phyloP scores from a whole-genome alignment of 495 filamentous ascomycete genomes.

The Immersiella caudata region DNA sequence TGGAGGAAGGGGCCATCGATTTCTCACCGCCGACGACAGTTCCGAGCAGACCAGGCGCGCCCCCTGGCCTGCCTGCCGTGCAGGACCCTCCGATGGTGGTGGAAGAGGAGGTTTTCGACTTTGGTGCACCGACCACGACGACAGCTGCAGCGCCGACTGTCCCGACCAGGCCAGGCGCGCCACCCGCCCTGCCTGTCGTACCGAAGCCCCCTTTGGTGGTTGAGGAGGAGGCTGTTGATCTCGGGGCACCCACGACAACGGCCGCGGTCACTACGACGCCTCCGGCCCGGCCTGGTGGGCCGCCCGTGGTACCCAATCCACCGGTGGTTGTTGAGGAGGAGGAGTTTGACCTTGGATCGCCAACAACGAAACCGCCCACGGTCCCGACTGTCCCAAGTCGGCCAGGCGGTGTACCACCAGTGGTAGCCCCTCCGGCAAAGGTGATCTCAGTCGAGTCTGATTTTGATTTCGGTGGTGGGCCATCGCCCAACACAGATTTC shows the following conservation, averaged over 20 bases:
- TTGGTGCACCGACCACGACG: neutral
- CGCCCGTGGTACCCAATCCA: neutral
- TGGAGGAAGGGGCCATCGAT: neutral
- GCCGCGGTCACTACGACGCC: neutral
- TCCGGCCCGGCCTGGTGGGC: neutral
- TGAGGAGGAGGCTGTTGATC: neutral
- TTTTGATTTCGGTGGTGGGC: conserved; percentile 11
- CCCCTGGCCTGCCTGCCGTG: neutral
- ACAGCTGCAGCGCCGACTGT: neutral
- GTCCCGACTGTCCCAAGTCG: neutral
- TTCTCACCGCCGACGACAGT: neutral
- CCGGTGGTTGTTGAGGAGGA: neutral
- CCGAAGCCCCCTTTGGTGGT: neutral
- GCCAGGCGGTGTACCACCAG: neutral
- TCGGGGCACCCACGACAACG: neutral
- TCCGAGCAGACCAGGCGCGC: neutral
- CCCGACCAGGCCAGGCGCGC: neutral
- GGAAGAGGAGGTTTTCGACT: neutral
- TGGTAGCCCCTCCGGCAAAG: neutral
- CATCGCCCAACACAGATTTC: neutral
- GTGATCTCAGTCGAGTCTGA: neutral
- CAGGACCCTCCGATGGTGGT: neutral
- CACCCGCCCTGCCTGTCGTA: neutral
- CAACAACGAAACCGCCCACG: neutral
- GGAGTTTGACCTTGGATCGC: neutral